Evolutionary conservation across 164 flowering plant species (phyloP).

Genomic region (Sedum album): DNA sequence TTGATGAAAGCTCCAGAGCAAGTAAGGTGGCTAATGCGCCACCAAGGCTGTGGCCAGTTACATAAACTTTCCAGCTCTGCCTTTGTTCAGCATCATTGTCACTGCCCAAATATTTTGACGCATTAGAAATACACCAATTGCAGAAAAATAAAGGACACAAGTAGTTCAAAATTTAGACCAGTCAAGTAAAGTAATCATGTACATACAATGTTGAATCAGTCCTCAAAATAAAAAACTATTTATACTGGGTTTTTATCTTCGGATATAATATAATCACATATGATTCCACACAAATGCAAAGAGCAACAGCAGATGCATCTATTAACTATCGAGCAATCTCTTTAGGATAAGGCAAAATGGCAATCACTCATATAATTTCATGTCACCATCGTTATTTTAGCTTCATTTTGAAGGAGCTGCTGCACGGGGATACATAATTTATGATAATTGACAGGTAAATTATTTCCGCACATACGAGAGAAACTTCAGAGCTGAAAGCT

Average conservation of each 20-base stretch:
- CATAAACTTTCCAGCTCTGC: constrained; percentile 80
- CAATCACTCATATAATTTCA: not conserved
- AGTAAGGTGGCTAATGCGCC: constrained; percentile 96
- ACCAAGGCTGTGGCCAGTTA: constrained; percentile 96
- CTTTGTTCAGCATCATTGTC: constrained; percentile 36
- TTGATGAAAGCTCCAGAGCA: constrained; percentile 86
- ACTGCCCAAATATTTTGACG: constrained; percentile 26
- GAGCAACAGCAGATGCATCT: not conserved
- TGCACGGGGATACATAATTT: too few species aligned
- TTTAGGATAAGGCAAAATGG: too few species aligned
- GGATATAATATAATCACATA: not conserved
- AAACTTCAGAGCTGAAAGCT: too few species aligned
- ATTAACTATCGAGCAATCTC: not conserved
- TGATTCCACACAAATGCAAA: not conserved
- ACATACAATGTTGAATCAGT: not conserved
- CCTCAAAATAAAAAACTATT: not conserved
- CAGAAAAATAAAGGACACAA: not conserved
- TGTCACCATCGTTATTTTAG: not conserved
- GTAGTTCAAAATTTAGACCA: not conserved
- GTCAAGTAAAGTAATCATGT: not conserved
- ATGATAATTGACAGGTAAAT: too few species aligned
- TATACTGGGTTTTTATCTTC: not conserved
- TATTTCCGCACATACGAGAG: too few species aligned
- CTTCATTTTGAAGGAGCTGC: too few species aligned
- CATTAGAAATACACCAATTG: not conserved